phyloP scores from a whole-genome alignment of 768 basidiomycete genomes.

The Lactarius hengduanensis region DNA sequence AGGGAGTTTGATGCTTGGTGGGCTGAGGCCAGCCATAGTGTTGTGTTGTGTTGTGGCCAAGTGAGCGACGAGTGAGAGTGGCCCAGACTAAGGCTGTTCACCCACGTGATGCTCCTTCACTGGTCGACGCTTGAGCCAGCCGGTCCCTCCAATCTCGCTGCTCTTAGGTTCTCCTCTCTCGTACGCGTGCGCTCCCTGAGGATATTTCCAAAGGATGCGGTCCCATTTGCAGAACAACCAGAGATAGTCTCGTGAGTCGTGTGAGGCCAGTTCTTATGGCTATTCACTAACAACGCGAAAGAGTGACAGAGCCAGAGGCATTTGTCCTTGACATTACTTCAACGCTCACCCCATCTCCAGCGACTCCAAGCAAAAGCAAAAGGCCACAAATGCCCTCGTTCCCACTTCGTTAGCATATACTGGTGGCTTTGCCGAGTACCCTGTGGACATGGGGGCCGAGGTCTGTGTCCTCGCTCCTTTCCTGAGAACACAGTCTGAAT shows the following conservation, averaged over 20 bases:
- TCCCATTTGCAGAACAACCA: constrained; percentile 59
- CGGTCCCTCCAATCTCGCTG: constrained; percentile 57
- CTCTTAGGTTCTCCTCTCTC: constrained; percentile 67
- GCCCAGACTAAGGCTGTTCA: neutral
- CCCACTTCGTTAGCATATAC: constrained; percentile 71
- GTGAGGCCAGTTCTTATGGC: neutral
- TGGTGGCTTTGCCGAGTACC: constrained; percentile 64
- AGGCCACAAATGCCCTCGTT: constrained; percentile 67
- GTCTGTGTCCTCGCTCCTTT: constrained; percentile 39
- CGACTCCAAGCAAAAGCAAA: constrained; percentile 55
- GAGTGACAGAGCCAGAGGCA: constrained; percentile 67
- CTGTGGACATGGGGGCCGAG: constrained; percentile 67
- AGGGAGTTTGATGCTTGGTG: constrained; percentile 22
- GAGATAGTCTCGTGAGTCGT: constrained; percentile 60
- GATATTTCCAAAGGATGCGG: constrained; percentile 64
- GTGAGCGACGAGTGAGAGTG: neutral
- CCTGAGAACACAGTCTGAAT: constrained; percentile 13
- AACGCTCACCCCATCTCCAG: constrained; percentile 58
- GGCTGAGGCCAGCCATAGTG: constrained; percentile 18
- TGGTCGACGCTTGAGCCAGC: constrained; percentile 65
- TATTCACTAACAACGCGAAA: constrained; percentile 32
- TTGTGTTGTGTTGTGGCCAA: neutral
- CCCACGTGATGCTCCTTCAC: constrained; percentile 44
- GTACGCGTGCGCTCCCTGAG: constrained; percentile 66
- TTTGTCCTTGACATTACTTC: constrained; percentile 77